These are phyloP conservation scores for Boletus insuetus DNA, from an alignment of 768 basidiomycete species.

Conservation along the genomic window DNA sequence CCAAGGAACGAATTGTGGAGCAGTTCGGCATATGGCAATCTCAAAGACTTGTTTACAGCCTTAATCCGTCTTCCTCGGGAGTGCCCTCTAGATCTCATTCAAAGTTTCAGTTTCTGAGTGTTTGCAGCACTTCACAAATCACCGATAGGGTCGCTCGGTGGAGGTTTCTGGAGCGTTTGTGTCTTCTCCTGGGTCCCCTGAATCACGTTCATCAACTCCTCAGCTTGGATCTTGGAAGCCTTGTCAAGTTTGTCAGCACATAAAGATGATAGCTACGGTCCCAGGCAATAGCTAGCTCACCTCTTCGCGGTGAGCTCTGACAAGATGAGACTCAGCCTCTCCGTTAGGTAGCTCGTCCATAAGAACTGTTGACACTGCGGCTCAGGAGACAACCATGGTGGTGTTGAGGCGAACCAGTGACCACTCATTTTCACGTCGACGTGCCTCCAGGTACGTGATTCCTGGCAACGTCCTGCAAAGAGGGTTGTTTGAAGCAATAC, in stretches of 20 bases:
- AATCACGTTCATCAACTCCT: slow-evolving; percentile 51
- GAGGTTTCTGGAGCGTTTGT: slow-evolving; percentile 44
- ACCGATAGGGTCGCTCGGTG: slow-evolving; percentile 51
- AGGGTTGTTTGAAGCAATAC: slow-evolving; percentile 42
- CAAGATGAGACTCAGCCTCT: slow-evolving; percentile 55
- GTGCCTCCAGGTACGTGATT: slow-evolving; percentile 56
- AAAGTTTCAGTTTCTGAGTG: slow-evolving; percentile 50
- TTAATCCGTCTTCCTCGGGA: slow-evolving; percentile 48
- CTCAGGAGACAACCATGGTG: slow-evolving; percentile 58
- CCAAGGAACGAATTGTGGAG: slow-evolving; percentile 57
- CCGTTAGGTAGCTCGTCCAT: slow-evolving; percentile 54
- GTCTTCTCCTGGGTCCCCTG: slow-evolving; percentile 35
- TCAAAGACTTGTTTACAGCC: slow-evolving; percentile 53
- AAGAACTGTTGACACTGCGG: slow-evolving; percentile 49
- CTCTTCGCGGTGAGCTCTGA: slow-evolving; percentile 61
- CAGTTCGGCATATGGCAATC: slow-evolving; percentile 45
- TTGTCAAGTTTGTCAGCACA: slow-evolving; percentile 21
- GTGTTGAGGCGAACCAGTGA: slow-evolving; percentile 46
- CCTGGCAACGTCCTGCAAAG: slow-evolving; percentile 25
- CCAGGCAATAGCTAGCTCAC: slow-evolving; percentile 33
- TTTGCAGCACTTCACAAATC: slow-evolving; percentile 52
- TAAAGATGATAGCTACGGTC: too few species aligned
- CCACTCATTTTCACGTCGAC: slow-evolving; percentile 53
- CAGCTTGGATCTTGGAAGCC: slow-evolving; percentile 59
- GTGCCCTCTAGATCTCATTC: slow-evolving; percentile 51